Percentiles rank a stretch among this genome's conserved stretches.
Evolutionary conservation across 208 protist species (phyloP).

Genomic region (Crithidia acanthocephali): DNA sequence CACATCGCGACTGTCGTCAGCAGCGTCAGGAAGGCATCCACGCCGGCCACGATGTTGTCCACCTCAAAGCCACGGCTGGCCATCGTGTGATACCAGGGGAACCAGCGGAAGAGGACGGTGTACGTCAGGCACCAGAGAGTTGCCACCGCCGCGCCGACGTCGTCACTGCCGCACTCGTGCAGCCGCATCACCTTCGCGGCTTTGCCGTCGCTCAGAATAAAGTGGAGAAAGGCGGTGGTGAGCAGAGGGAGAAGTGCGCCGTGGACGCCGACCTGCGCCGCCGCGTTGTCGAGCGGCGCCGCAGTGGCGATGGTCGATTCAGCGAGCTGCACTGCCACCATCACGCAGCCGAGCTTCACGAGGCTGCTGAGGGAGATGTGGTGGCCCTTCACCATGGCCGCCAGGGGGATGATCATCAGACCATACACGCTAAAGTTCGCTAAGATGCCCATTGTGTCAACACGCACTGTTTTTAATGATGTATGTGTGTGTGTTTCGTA

Average conservation of each 20-base stretch:
- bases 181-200: conserved; percentile 56
- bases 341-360: conserved; percentile 42
- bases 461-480: conserved; percentile 17
- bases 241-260: conserved; percentile 54
- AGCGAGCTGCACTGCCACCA: conserved; percentile 51
- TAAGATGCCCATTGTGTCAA: conserved; percentile 63
- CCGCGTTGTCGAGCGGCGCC: conserved; percentile 26
- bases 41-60: conserved; percentile 47
- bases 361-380: conserved; percentile 48
- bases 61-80: conserved; percentile 57
- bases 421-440: conserved; percentile 70
- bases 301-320: conserved; percentile 54
- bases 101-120: conserved; percentile 72
- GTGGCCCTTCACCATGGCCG: conserved; percentile 67
- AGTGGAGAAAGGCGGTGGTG: conserved; percentile 52
- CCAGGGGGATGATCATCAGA: conserved; percentile 77
- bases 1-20: conserved; percentile 48
- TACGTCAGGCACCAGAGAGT: conserved; percentile 62
- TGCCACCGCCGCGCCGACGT: conserved; percentile 48
- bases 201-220: conserved; percentile 59
- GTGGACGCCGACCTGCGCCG: conserved; percentile 28
- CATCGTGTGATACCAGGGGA: conserved; percentile 75
- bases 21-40: conserved; percentile 56
- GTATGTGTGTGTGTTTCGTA: neutral
- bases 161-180: conserved; percentile 35